Evolutionary conservation across 139 green algal genomes (phyloP).

Genomic region (Chloropicon primus): DNA sequence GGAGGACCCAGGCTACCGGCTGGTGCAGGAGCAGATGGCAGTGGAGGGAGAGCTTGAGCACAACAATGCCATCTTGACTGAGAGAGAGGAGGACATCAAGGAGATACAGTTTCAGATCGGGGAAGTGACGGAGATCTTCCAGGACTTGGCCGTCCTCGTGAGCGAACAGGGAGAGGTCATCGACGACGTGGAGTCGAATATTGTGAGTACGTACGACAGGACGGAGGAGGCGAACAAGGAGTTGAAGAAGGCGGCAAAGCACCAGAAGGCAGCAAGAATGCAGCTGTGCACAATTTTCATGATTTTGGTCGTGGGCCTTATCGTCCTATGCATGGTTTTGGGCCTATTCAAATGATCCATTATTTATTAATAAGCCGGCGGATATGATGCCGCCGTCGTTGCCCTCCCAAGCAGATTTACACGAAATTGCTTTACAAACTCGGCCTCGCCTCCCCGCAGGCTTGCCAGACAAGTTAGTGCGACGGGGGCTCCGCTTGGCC

Average conservation of each 20-base stretch:
- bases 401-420: too few species aligned
- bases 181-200: constrained; percentile 52
- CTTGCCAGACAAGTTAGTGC: too few species aligned
- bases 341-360: not conserved
- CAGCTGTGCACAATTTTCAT: not conserved
- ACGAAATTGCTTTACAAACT: too few species aligned
- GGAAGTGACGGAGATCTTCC: constrained; percentile 51
- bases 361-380: too few species aligned
- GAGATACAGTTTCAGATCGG: constrained; percentile 45
- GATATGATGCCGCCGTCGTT: too few species aligned
- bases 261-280: not conserved
- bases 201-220: constrained; percentile 24
- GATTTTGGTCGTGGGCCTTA: not conserved
- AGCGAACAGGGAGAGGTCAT: constrained; percentile 56
- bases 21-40: not conserved
- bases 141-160: constrained; percentile 73
- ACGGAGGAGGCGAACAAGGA: constrained; percentile 22
- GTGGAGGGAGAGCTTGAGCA: constrained; percentile 50
- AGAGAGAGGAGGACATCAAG: constrained; percentile 62
- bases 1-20: not conserved
- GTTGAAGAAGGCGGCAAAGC: not conserved
- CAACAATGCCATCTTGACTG: constrained; percentile 71
- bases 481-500: not conserved
- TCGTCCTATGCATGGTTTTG: not conserved
- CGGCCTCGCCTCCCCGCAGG: too few species aligned